Base-by-base conservation (phyloP, 202 grass and related monocot genomes). In the Zizania palustris region DNA sequence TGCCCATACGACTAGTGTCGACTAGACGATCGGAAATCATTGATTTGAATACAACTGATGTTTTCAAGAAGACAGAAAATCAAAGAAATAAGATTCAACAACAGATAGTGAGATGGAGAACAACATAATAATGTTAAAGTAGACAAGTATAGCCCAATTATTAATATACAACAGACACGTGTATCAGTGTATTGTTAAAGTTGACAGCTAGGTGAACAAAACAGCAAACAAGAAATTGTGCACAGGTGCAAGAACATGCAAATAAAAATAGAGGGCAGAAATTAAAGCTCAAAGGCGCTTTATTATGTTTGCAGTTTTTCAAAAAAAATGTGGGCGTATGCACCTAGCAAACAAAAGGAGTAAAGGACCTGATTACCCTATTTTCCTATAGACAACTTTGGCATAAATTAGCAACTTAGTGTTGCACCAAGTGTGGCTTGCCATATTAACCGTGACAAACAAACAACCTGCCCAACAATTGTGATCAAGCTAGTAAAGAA, bases 381-480 rank as follows among this genome's bases (percentile, higher is more conserved):
- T 81, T 36, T 7, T 36, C 16, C 33, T 11, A 69, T 64, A 78
- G 38, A n/a, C 38, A 78, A 28, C 39, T 64, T 78, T 58, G 10
- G 3, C 50, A 70, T 39, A 57, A 39, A 3, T 72, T 72, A 28
- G 28, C 28, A 2, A 28, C 28, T 28, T 28, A 71, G 28, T 58
- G 33, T 57, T 34, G 39, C 39, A 18, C 34, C 20, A 71, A 60
- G 68, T 66, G 75, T 73, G 9, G n/a, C 9, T 72, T 59, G 19
- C 19, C 28, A 28, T 28, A 28, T 28, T 28, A 28, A 28, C 28
- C 45, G 39, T 0, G n/a, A 36, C 5, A 1, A 69, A 55, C 40
- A 18, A 40, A 66, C 59, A 9, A 33, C 45, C 65, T 14, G 6
- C 4, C 50, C 18, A 45, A 63, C 22, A 18, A 39, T 35, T 63